phyloP scores from a whole-genome alignment of 495 filamentous ascomycete species.

The Aspergillus diversus region DNA sequence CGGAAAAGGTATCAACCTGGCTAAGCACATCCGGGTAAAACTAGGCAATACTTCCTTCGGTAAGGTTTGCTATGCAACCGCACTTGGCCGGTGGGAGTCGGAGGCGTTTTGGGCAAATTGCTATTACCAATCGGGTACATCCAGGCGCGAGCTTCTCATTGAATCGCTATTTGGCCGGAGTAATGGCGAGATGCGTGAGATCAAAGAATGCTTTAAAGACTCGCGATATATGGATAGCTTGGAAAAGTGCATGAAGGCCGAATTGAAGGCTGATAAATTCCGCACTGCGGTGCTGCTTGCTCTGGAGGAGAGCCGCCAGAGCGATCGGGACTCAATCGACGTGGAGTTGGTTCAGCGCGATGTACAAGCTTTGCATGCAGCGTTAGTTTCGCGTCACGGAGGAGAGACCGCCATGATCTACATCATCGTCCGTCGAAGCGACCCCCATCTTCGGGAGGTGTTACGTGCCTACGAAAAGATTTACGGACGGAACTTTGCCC shows the following conservation, averaged over 20 bases:
- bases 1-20: slow-evolving; percentile 86
- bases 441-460: slow-evolving; percentile 80
- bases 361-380: slow-evolving; percentile 68
- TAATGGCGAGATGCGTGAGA: slow-evolving; percentile 83
- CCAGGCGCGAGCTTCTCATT: slow-evolving; percentile 84
- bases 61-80: slow-evolving; percentile 88
- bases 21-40: slow-evolving; percentile 88
- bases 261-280: slow-evolving; percentile 94
- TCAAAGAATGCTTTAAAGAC: slow-evolving; percentile 91
- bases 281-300: slow-evolving; percentile 85
- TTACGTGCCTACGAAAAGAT: slow-evolving; percentile 70
- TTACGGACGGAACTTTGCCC: slow-evolving; percentile 77
- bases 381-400: slow-evolving; percentile 73
- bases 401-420: slow-evolving; percentile 91
- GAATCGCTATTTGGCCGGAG: slow-evolving; percentile 88
- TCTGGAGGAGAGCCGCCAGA: slow-evolving; percentile 80
- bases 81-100: slow-evolving; percentile 87
- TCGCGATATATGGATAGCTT: slow-evolving; percentile 88
- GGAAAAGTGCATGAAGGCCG: slow-evolving; percentile 83
- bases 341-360: slow-evolving; percentile 67
- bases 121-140: slow-evolving; percentile 92
- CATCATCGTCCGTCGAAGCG: slow-evolving; percentile 78
- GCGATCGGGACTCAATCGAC: slow-evolving; percentile 66
- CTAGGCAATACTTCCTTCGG: slow-evolving; percentile 75
- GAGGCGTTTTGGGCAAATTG: slow-evolving; percentile 99